Evolutionary conservation across 768 basidiomycete species (phyloP).

Genomic region (Lactarius sanguifluus): DNA sequence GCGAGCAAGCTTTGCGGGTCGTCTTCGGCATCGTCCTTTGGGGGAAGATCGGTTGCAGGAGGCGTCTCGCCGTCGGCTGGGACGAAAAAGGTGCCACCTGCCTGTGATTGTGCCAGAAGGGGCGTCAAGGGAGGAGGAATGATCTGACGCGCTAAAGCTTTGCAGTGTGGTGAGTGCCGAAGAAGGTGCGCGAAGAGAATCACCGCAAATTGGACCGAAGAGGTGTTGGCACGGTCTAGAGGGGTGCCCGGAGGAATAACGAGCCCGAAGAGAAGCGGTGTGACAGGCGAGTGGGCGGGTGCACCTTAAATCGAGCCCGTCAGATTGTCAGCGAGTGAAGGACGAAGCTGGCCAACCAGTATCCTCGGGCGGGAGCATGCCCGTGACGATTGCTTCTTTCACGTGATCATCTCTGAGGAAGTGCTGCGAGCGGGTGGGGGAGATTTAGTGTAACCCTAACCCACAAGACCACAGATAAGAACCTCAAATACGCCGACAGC

Average conservation of each 20-base stretch:
- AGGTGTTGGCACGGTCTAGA: slow-evolving; percentile 55
- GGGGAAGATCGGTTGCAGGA: slow-evolving; percentile 40
- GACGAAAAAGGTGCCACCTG: slow-evolving; percentile 61
- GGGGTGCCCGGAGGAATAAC: slow-evolving; percentile 59
- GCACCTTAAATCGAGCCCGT: slow-evolving; percentile 26
- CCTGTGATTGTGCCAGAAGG: slow-evolving; percentile 34
- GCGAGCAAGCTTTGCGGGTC: slow-evolving; percentile 76
- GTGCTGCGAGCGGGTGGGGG: slow-evolving; percentile 46
- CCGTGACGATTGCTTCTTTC: slow-evolving; percentile 63
- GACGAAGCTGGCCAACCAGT: slow-evolving; percentile 38
- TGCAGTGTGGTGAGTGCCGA: slow-evolving; percentile 61
- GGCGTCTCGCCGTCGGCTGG: slow-evolving; percentile 57
- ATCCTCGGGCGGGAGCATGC: slow-evolving; percentile 62
- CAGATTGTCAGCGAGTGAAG: slow-evolving; percentile 30
- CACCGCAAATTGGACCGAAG: slow-evolving; percentile 69
- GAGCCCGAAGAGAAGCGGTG: slow-evolving; percentile 71
- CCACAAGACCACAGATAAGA: background rate
- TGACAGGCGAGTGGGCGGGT: slow-evolving; percentile 48
- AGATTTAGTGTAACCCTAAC: slow-evolving; percentile 13
- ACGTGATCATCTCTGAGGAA: slow-evolving; percentile 76
- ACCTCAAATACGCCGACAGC: slow-evolving; percentile 87
- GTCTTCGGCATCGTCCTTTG: slow-evolving; percentile 49
- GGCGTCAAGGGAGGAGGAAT: slow-evolving; percentile 44
- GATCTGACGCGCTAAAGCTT: slow-evolving; percentile 62
- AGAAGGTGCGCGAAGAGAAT: slow-evolving; percentile 81